Conservation (phyloP, 2,329 filamentous ascomycete species). For the Colletotrichum truncatum region DNA sequence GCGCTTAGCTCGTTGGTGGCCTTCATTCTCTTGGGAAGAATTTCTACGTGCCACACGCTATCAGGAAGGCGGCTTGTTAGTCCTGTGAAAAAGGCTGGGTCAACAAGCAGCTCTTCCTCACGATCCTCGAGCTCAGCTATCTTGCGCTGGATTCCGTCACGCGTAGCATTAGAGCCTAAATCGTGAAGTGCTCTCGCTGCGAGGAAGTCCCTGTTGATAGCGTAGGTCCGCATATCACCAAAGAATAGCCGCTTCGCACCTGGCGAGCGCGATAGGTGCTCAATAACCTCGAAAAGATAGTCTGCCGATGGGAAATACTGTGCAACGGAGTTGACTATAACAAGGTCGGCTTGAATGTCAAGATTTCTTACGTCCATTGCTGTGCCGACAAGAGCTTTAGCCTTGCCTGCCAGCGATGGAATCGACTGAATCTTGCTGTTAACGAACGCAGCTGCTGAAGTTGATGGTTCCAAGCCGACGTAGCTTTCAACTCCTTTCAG, state of each 20-base stretch:
- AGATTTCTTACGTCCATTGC: conserved; percentile 20
- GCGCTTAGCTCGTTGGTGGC: conserved; percentile 40
- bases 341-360: neutral
- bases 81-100: conserved; percentile 37
- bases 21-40: conserved; percentile 39
- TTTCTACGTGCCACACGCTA: conserved; percentile 37
- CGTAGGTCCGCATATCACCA: conserved; percentile 34
- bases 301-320: conserved; percentile 39
- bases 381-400: conserved; percentile 31
- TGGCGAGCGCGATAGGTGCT: conserved; percentile 15
- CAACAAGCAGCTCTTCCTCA: conserved; percentile 36
- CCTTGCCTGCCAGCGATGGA: conserved; percentile 25
- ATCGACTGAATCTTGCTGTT: conserved; percentile 21
- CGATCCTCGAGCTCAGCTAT: conserved; percentile 25
- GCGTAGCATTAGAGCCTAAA: conserved; percentile 1
- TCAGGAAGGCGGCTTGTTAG: conserved; percentile 26
- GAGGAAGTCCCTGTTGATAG: conserved; percentile 29
- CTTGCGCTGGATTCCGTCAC: conserved; percentile 4
- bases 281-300: conserved; percentile 33
- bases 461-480: conserved; percentile 38
- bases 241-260: conserved; percentile 28
- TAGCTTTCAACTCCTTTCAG: conserved; percentile 33
- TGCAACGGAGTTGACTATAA: conserved; percentile 35
- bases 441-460: conserved; percentile 34
- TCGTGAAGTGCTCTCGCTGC: conserved; percentile 6